Conservation (phyloP, 1,284 basidiomycete species). For the Cryptococcus sp. region DNA sequence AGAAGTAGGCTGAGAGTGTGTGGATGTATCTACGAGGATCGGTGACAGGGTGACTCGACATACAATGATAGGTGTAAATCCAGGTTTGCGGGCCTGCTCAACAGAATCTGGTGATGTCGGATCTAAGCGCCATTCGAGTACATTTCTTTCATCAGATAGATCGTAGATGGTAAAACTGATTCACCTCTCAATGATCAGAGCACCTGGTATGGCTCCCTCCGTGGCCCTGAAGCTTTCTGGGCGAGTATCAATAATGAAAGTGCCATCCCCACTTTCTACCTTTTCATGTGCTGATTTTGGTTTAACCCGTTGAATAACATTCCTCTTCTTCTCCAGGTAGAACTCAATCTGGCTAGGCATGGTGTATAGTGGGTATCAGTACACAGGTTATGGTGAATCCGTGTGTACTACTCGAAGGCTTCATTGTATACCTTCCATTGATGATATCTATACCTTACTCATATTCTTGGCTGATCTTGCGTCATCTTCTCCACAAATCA, state of each 20-base stretch:
- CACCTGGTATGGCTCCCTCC: conserved; percentile 7
- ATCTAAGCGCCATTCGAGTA: conserved; percentile 9
- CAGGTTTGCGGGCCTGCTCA: not conserved
- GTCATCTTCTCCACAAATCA: too few relatives aligned
- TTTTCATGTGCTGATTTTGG: not conserved
- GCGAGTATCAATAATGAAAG: conserved; percentile 5
- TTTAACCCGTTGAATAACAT: not conserved
- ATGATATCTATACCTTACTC: too few relatives aligned
- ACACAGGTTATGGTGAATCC: too few relatives aligned
- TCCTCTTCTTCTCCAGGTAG: not conserved
- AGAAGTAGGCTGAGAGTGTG: too few relatives aligned
- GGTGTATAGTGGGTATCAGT: too few relatives aligned
- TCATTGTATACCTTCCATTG: too few relatives aligned
- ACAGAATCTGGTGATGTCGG: conserved; percentile 6
- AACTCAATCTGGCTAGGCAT: not conserved
- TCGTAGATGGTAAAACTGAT: not conserved
- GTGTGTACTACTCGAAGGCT: too few relatives aligned
- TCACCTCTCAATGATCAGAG: conserved; percentile 8
- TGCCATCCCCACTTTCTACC: not conserved
- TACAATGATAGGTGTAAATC: conserved; percentile 7
- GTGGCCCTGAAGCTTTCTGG: not conserved
- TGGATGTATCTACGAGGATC: too few relatives aligned
- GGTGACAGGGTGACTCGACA: not conserved
- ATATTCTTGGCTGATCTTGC: too few relatives aligned
- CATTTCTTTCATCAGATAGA: conserved; percentile 2